Conservation (phyloP, 192 early-diverging fungal genomes). For the Rhizophagus clarus region DNA sequence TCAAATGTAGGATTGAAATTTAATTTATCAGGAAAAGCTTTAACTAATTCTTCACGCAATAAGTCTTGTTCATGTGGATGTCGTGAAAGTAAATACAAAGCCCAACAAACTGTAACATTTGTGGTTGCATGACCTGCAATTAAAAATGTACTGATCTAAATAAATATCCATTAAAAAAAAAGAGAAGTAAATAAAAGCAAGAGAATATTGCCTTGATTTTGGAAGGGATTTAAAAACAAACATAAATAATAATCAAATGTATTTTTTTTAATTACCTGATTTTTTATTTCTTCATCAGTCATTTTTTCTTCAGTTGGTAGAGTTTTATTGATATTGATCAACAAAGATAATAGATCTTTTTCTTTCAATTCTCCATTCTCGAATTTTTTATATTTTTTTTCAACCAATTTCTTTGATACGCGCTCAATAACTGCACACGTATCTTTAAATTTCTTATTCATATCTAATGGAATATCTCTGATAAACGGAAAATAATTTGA, state of each 20-base stretch:
- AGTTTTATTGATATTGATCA: conserved; percentile 47
- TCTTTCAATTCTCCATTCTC: conserved; percentile 11
- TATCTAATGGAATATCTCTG: conserved; percentile 31
- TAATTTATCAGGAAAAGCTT: conserved; percentile 45
- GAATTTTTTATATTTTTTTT: conserved; percentile 35
- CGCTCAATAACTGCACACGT: conserved; percentile 36
- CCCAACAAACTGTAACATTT: conserved; percentile 47
- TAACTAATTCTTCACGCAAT: conserved; percentile 50
- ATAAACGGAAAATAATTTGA: conserved; percentile 32
- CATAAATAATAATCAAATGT: neutral
- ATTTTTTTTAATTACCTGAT: conserved; percentile 31
- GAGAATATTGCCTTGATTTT: too few species aligned
- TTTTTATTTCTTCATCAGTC: conserved; percentile 47
- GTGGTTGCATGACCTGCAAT: conserved; percentile 63
- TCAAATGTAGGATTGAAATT: conserved; percentile 46
- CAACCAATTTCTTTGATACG: conserved; percentile 41
- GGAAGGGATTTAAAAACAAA: too few species aligned
- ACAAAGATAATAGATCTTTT: conserved; percentile 49
- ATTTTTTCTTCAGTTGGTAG: conserved; percentile 41
- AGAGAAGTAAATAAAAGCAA: too few species aligned
- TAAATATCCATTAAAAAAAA: neutral
- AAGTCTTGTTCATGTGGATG: conserved; percentile 45
- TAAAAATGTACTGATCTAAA: conserved; percentile 2
- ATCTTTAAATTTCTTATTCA: neutral
- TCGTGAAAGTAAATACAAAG: conserved; percentile 53